Evolutionary conservation across 2,329 filamentous ascomycete genomes (phyloP).

Genomic region (Epichloe scottii): DNA sequence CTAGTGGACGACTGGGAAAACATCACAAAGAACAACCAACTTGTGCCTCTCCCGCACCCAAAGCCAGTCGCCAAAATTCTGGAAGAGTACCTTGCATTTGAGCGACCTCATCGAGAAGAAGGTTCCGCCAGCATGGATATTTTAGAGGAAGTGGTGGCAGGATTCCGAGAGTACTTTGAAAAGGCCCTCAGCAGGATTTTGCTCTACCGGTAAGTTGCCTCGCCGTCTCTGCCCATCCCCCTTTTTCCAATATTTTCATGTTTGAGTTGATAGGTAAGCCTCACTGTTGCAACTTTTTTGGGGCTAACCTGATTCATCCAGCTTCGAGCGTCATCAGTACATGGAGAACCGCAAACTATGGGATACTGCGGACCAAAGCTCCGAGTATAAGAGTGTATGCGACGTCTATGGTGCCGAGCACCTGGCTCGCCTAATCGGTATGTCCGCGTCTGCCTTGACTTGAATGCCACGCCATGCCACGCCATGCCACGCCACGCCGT

Average conservation of each 20-base stretch:
- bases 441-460: conserved; percentile 14
- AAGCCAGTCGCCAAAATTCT: conserved; percentile 68
- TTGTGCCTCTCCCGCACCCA: conserved; percentile 71
- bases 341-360: conserved; percentile 62
- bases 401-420: conserved; percentile 93
- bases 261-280: neutral
- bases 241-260: no score
- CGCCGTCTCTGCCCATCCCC: neutral
- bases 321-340: conserved; percentile 85
- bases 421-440: conserved; percentile 78
- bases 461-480: no score
- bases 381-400: conserved; percentile 56
- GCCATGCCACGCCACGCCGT: no score
- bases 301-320: conserved; percentile 18
- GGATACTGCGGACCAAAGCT: conserved; percentile 47
- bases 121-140: conserved; percentile 69
- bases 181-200: conserved; percentile 77
- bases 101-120: conserved; percentile 50
- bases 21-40: conserved; percentile 85
- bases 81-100: conserved; percentile 63
- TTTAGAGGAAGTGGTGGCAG: conserved; percentile 76
- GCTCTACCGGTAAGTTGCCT: conserved; percentile 51
- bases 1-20: conserved; percentile 99
- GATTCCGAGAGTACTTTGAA: conserved; percentile 89
- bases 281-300: neutral